These are phyloP conservation scores for Oemleria cerasiformis DNA, from an alignment of 306 rosid genomes.

Conservation along the genomic window DNA sequence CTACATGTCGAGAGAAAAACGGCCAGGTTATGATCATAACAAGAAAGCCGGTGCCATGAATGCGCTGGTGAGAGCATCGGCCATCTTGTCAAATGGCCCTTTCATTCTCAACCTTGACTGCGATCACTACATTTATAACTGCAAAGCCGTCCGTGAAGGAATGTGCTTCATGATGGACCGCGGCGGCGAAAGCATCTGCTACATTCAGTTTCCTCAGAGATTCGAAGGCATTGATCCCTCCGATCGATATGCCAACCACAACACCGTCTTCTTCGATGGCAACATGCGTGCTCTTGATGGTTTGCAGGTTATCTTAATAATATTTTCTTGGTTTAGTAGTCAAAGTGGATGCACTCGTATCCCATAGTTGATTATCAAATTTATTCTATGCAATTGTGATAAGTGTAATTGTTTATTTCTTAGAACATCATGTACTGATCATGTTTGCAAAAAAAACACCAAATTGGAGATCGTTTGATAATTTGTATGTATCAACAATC, in stretches of 20 bases:
- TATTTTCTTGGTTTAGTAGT: too few relatives aligned
- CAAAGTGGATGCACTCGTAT: too few relatives aligned
- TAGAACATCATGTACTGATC: too few relatives aligned
- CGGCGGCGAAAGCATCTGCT: constrained; percentile 70
- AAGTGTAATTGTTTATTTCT: too few relatives aligned
- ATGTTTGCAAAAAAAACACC: too few relatives aligned
- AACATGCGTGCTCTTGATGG: constrained; percentile 56
- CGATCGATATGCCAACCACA: constrained; percentile 89
- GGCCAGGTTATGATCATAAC: constrained; percentile 88
- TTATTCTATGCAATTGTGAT: too few relatives aligned
- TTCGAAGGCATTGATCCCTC: constrained; percentile 94
- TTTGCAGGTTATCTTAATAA: constrained; percentile 26
- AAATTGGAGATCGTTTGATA: too few relatives aligned
- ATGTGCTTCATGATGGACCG: constrained; percentile 96
- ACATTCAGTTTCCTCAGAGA: constrained; percentile 95
- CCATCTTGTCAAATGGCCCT: constrained; percentile 83
- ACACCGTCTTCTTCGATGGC: constrained; percentile 84
- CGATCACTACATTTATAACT: constrained; percentile 78
- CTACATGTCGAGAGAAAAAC: constrained; percentile 80
- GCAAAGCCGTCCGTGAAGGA: constrained; percentile 89
- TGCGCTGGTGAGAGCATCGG: constrained; percentile 73
- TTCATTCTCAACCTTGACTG: constrained; percentile 90
- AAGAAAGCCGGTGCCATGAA: constrained; percentile 99
- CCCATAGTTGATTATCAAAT: too few relatives aligned
- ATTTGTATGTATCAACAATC: too few relatives aligned